Evolutionary conservation across 306 rosid species (phyloP), one percentile per base, ranked within the genome.

Genomic region (Arachis stenosperma): DNA sequence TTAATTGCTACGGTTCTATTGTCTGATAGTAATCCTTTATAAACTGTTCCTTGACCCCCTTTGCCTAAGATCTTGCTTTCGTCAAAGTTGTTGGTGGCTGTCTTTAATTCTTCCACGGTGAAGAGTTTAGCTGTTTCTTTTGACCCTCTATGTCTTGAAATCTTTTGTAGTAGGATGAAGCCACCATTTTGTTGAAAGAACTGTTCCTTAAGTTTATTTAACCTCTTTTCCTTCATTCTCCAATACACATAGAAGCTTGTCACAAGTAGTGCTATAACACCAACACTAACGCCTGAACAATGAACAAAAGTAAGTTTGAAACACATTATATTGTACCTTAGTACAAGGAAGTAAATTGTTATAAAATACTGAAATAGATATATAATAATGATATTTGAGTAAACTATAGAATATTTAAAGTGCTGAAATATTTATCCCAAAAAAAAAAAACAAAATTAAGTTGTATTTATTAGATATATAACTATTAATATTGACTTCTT

Each of bases 171-270:
- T 10, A 83, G 57, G 9, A 79, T 0, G 6, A 83, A 6, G 6
- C 92, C 87, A 6, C 90, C 88, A 62, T 88, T 85, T 79, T 75
- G 70, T 50, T n/a, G 46, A 6, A 81, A 88, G 44, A 67, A 74
- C 0, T n/a, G 79, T 9, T 14, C 57, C n/a, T 48, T 48, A 12
- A 48, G 54, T 3, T 48, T 48, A 14, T 3, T 48, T 5, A 48
- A 15, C 54, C n/a, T 48, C n/a, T 14, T 48, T 52, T 69, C 68
- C 73, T 37, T 64, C 46, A 41, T 30, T 5, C 55, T 64, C 53
- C 73, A 76, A 50, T 15, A 69, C 27, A 75, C 7, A 73, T 79
- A 76, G 3, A 75, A 78, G 62, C 41, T 29, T 3, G 54, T 30
- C 33, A 17, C 44, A 0, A 81, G 1, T 6, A 85, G 14, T 4